Conservation (phyloP, 2,329 filamentous ascomycete species). For the Aspergillus ibericus region DNA sequence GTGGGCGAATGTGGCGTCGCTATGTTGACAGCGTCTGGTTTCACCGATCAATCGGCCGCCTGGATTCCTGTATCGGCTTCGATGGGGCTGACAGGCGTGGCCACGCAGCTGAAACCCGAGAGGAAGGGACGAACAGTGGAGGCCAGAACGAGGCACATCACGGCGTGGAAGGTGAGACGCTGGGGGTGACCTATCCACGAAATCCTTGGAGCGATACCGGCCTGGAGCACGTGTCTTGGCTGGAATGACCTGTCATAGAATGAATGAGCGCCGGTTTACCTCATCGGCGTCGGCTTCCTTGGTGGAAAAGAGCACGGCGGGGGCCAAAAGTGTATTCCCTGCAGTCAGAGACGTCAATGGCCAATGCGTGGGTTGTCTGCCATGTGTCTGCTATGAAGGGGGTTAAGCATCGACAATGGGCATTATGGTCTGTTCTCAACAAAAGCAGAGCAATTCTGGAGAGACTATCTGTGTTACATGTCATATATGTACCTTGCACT, state of each 20-base stretch:
- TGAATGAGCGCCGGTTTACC: neutral
- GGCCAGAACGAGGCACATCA: conserved; percentile 14
- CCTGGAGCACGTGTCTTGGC: neutral
- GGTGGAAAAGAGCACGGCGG: neutral
- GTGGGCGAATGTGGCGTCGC: neutral
- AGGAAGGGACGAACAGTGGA: conserved; percentile 29
- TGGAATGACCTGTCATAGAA: neutral
- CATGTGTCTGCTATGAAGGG: neutral
- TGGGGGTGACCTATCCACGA: neutral
- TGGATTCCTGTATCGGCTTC: conserved; percentile 24
- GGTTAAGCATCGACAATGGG: neutral
- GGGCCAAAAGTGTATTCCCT: neutral
- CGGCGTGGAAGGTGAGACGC: neutral
- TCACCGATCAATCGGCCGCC: conserved; percentile 13
- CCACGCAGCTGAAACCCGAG: conserved; percentile 29
- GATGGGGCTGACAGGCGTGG: conserved; percentile 23
- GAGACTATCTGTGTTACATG: neutral
- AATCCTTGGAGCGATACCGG: neutral
- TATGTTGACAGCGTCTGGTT: neutral
- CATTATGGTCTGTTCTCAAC: neutral
- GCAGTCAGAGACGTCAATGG: neutral
- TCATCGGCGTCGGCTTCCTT: neutral
- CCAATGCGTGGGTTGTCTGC: neutral
- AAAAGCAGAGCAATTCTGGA: neutral
- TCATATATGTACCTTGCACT: neutral